A percentile compares a stretch with the other conserved stretches of the same genome.
phyloP scores from a whole-genome alignment of 1,284 basidiomycete genomes.

The Schizophyllum amplum region DNA sequence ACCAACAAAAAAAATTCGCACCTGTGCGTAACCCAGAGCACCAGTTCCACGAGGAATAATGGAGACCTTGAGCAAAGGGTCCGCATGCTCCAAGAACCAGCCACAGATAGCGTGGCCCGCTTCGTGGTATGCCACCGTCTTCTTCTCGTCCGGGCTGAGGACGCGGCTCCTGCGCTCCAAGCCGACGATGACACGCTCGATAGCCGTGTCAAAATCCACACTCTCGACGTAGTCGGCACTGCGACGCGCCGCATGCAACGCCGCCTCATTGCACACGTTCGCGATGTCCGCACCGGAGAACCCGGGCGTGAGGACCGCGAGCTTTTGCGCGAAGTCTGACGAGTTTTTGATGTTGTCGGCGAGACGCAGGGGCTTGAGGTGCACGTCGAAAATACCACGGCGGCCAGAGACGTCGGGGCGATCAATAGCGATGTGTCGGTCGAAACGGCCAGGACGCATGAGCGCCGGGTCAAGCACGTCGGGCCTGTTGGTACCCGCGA shows the following conservation, averaged over 20 bases:
- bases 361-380: constrained; percentile 81
- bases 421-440: constrained; percentile 94
- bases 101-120: constrained; percentile 98
- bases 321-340: constrained; percentile 76
- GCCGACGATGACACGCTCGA: constrained; percentile 97
- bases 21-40: constrained; percentile 94
- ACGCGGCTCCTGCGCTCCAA: constrained; percentile 94
- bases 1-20: constrained; percentile 24
- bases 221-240: constrained; percentile 76
- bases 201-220: constrained; percentile 92
- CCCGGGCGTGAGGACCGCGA: constrained; percentile 93
- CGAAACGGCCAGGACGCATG: constrained; percentile 96
- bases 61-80: constrained; percentile 95
- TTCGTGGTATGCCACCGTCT: constrained; percentile 98
- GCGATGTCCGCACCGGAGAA: constrained; percentile 99
- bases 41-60: constrained; percentile 97
- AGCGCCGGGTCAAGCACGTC: constrained; percentile 94
- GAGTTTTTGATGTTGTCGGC: constrained; percentile 45
- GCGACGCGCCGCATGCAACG: constrained; percentile 88
- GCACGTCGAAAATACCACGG: constrained; percentile 91
- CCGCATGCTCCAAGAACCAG: constrained; percentile 94
- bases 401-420: constrained; percentile 92
- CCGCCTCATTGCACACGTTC: constrained; percentile 98
- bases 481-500: constrained; percentile 94
- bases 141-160: constrained; percentile 94